Base-by-base conservation (phyloP, 331 rosid genomes). In the Pyracantha coccinea region DNA sequence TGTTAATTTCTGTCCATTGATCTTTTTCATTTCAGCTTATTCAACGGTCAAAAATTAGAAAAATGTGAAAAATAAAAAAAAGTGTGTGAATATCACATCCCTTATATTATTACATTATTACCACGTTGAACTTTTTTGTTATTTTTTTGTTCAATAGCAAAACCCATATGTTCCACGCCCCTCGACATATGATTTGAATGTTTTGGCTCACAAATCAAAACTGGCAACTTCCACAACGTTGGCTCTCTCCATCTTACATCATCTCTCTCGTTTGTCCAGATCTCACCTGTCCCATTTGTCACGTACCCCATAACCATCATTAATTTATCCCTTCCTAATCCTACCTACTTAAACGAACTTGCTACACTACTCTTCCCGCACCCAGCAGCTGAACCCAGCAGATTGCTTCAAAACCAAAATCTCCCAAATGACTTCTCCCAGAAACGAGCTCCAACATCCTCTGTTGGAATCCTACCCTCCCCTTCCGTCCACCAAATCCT, bases 371-470 rank as follows among this genome's bases (percentile, higher is more conserved):
- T 7, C 15, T 4, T 1, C 16, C 69, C 50, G 27, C 14, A 13
- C 8, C 32, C 3, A 38, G 45, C 12, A 52, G 29, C 41, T 35
- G 41, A 35, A 35, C 41, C 44, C 44, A 38, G 14, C 45, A 38
- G 14, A 38, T 38, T 38, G 14, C 45, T 38, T 38, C 45, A 38
- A 38, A 38, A 38, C 24, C 4, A 35, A 64, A 31, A 16, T 20
- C 60, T 29, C 19, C 65, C 33, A n/a, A 13, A 80, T 71, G 84
- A 64, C 33, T 2, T 38, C 14, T 38, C 45, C 45, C 3, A 25
- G 16, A 38, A 25, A 77, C 6, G 75, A 77, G 52, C 28, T 19
- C 29, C 47, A 73, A 38, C 19, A 53, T 13, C 79, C 82, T 29
- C 65, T 82, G 65, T 54, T 73, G 2, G 44, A 63, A 31, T 63